Conservation (phyloP, 2,329 filamentous ascomycete species). For the Ascocoryne sarcoides region DNA sequence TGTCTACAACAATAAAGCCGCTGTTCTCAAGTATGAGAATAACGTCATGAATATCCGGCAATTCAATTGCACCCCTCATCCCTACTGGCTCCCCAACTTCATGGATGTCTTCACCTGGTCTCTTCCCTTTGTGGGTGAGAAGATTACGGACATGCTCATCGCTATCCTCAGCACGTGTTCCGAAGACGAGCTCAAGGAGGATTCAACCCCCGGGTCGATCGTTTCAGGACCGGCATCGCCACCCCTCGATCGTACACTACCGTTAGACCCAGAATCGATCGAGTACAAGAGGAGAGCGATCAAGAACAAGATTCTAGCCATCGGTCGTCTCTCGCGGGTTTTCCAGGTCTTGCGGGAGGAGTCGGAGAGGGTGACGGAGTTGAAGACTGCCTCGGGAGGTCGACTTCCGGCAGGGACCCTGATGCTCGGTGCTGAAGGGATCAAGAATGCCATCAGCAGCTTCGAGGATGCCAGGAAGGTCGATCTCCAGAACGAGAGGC, state of each 20-base stretch:
- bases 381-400: conserved; percentile 93
- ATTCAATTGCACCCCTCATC: conserved; percentile 98
- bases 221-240: conserved; percentile 67
- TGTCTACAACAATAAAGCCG: conserved; percentile 99
- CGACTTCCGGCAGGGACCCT: conserved; percentile 89
- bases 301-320: conserved; percentile 99
- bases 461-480: conserved; percentile 98
- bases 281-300: conserved; percentile 94
- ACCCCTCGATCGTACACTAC: conserved; percentile 40
- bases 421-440: conserved; percentile 95
- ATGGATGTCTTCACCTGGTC: conserved; percentile 99
- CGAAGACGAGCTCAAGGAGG: conserved; percentile 94
- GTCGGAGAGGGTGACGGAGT: conserved; percentile 90
- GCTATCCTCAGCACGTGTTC: conserved; percentile 97
- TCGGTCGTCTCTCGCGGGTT: conserved; percentile 89
- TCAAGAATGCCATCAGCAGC: conserved; percentile 94
- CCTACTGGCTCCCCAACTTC: conserved; percentile 99
- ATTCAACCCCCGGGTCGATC: conserved; percentile 58
- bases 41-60: conserved; percentile 99
- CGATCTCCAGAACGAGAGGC: conserved; percentile 88
- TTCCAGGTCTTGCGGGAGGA: conserved; percentile 98
- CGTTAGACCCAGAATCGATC: conserved; percentile 68
- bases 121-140: conserved; percentile 94
- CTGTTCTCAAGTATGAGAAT: conserved; percentile 98
- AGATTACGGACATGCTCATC: conserved; percentile 99